Evolutionary conservation across 306 rosid species (phyloP), one percentile per base, ranked within the genome.

Genomic region (Cucumis sativus): DNA sequence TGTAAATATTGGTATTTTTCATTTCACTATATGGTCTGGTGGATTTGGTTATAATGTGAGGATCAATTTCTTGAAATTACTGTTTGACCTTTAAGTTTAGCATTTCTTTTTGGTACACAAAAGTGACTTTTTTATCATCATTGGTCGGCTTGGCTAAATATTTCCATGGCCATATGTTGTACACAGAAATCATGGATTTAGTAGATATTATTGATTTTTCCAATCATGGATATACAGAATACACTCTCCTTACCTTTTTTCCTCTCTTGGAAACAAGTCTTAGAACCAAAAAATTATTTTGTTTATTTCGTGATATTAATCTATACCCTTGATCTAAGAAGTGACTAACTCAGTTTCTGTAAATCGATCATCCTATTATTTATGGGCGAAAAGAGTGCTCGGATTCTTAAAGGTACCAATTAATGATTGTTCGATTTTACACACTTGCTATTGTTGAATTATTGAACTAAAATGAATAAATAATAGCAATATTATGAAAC

Each of bases 1-100:
- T 71, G 76, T 71, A 71, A 71, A 71, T 71, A 71, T 71, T 71
- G 76, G 76, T 71, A 43, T 47, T 71, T 71, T 71, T 52, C 18
- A 41, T 25, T 49, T 71, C 23, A 71, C 5, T 15, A 71, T 8
- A 71, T 71, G 16, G 43, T 49, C 12, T 71, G 76, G 41, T 71
- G 60, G 60, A 71, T 71, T 45, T 69, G 75, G 35, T 69, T 71
- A 71, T 30, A 28, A 71, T 71, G 21, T 28, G 59, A 47, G 41
- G 60, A 71, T 71, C 59, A 15, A 51, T 69, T 69, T 69, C 58
- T 45, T 45, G 37, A 69, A 25, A 23, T 43, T 40, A 6, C 25
- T 33, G 57, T 16, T 25, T 45, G 14, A 47, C 17, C 17, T 13
- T 23, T 47, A 47, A 14, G 33, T 25, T 28, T 15, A 25, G 59